Base-by-base conservation (phyloP, 768 basidiomycete genomes). In the Panus rudis region DNA sequence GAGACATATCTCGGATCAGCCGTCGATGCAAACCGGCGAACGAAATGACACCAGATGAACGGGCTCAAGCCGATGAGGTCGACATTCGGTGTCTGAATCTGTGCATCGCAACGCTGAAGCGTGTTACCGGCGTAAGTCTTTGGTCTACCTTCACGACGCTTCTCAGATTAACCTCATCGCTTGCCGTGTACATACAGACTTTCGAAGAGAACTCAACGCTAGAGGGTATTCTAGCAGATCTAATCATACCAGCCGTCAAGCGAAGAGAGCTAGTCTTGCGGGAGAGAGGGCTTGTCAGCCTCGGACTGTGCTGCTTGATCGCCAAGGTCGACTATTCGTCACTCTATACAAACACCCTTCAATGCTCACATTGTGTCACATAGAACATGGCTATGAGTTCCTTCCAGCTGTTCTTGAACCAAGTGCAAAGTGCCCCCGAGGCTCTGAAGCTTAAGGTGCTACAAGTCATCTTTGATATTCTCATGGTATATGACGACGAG, bases 241-340 rank as follows among this genome's bases (percentile, higher is more conserved):
- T 77, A 23, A 70, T 76, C 46, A 62, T 75, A 7, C 74, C 75
- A 6, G 60, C 71, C 13, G 67, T 75, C 20, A 56, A 63, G 50
- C 68, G 68, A 47, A 75, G 72, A 57, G 70, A 72, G 37, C 20
- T 45, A 10, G 37, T 61, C 5, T 52, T 75, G 21, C 59, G 73
- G 16, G 71, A 74, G 48, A 58, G 66, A 41, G 74, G 73, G 3
- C 45, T 76, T 19, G 55, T 71, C 35, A 68, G 69, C 38, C 60
- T 76, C 6, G 74, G 73, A 0, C 54, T 76, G 6, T 70, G 69
- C 54, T 71, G 67, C 45, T 63, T 75, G 39, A 71, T 76, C 34
- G 71, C 61, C 32, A 62, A 62, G 58, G 64, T 63, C 26, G 10
- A 20, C 20, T 12, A 13, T 19, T 3, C 11, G 23, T 14, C 26